Evolutionary conservation across 2,329 filamentous ascomycete species (phyloP).

Genomic region (Myriosclerotinia duriaeana): DNA sequence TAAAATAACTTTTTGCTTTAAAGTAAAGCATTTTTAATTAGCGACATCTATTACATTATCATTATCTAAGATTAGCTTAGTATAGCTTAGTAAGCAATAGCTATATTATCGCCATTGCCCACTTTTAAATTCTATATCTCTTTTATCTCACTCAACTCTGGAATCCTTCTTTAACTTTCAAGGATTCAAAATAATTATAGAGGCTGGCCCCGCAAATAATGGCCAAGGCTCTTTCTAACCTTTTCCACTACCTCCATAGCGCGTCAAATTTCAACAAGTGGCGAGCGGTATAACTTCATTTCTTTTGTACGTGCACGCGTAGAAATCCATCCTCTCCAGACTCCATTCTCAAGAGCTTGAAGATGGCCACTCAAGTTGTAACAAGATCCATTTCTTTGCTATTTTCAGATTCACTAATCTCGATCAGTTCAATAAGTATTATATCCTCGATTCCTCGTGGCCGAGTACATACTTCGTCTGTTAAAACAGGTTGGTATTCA

Average conservation of each 20-base stretch:
- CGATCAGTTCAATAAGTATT: neutral
- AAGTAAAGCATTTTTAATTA: no score
- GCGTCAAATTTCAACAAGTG: slow-evolving; percentile 8
- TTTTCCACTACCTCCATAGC: neutral
- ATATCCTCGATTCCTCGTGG: slow-evolving; percentile 4
- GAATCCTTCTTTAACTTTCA: neutral
- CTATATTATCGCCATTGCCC: no score
- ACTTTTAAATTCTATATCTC: no score
- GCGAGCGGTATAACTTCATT: neutral
- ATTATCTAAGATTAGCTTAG: no score
- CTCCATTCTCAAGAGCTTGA: slow-evolving; percentile 17
- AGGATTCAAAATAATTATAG: slow-evolving; percentile 8
- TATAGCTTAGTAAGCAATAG: no score
- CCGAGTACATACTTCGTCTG: slow-evolving; percentile 1
- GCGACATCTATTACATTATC: no score
- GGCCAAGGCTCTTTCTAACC: slow-evolving; percentile 8
- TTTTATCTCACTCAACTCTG: no score
- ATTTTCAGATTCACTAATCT: neutral
- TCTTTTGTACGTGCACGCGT: neutral
- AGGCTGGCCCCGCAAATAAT: slow-evolving; percentile 17
- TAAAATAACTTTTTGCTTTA: no score
- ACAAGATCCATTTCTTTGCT: slow-evolving; percentile 8
- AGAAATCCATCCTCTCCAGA: neutral
- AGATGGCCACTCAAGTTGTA: slow-evolving; percentile 4
- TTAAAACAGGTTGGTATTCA: neutral